phyloP scores from a whole-genome alignment of 805 yeast genomes.

The Yamadazyma takamatsuzukensis region DNA sequence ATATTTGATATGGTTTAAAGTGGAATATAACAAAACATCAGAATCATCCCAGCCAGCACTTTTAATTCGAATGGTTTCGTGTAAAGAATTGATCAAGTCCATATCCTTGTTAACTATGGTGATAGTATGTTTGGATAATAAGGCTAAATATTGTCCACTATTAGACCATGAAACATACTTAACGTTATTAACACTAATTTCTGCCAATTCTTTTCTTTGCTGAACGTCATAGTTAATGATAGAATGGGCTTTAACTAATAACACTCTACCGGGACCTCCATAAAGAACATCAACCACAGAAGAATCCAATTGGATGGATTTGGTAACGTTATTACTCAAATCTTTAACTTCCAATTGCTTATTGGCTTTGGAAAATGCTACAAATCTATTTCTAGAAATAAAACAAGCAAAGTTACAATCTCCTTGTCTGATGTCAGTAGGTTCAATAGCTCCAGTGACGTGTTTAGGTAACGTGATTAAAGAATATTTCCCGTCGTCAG shows the following conservation, averaged over 20 bases:
- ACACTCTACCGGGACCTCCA: slow-evolving; percentile 81
- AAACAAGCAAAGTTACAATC: slow-evolving; percentile 83
- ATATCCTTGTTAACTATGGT: slow-evolving; percentile 80
- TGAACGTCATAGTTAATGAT: slow-evolving; percentile 89
- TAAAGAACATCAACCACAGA: slow-evolving; percentile 67
- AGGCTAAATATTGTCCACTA: slow-evolving; percentile 83
- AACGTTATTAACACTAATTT: slow-evolving; percentile 67
- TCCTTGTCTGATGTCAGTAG: slow-evolving; percentile 75
- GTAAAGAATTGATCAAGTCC: slow-evolving; percentile 77
- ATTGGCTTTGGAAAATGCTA: slow-evolving; percentile 62
- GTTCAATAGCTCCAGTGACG: slow-evolving; percentile 91
- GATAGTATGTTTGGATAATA: slow-evolving; percentile 87
- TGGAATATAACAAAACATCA: slow-evolving; percentile 87
- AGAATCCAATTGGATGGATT: slow-evolving; percentile 67
- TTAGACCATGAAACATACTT: slow-evolving; percentile 88
- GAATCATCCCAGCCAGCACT: slow-evolving; percentile 97
- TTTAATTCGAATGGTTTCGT: slow-evolving; percentile 94
- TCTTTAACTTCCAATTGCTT: slow-evolving; percentile 80
- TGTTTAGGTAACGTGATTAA: slow-evolving; percentile 78
- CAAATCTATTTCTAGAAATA: slow-evolving; percentile 93
- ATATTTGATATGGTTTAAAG: slow-evolving; percentile 93
- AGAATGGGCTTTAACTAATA: slow-evolving; percentile 66
- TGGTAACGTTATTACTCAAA: slow-evolving; percentile 76
- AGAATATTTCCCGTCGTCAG: slow-evolving; percentile 64
- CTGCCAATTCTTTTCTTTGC: slow-evolving; percentile 76